Evolutionary conservation across 225 moss, liverwort and hornwort species (phyloP), one percentile per base, ranked within the genome.

Genomic region (Bryum argenteum): DNA sequence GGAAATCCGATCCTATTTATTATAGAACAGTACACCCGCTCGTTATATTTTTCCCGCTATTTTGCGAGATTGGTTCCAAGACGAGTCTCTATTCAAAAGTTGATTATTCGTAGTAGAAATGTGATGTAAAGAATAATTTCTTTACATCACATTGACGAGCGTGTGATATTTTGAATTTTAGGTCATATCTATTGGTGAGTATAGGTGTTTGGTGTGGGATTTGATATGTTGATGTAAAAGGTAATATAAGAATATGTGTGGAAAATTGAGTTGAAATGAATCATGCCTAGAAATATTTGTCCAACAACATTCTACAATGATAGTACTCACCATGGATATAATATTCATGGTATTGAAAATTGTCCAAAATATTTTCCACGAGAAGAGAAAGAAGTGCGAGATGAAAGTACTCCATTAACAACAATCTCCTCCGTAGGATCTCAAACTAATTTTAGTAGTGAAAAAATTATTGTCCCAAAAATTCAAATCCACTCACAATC

Each of bases 21-120:
- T 41, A 41, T 63, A 1, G 42, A 24, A 77, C 57, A 50, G 64
- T 13, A 11, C 70, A 58, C 77, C 70, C 39, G 47, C 64, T 39
- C 56, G 70, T 23, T 40, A 40, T 43, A 40, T n/a, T 59, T 67
- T 67, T 75, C 67, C 75, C 58, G 66, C 74, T 7, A 13, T 45
- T 13, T 1, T 10, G 4, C 8, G n/a, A 42, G 58, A 23, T 1
- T 48, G 18, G 70, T 63, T 37, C 50, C 54, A 5, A 5, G 9
- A 40, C 15, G 33, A 33, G 33, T 0, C 9, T 56, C 41, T 2
- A 1, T 47, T 59, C 20, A 23, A 18, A 58, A 33, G 33, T 33
- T 17, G 22, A 33, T 23, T 66, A n/a, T 7, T 41, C 2, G 7
- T 6, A 24, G 12, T 23, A 13, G 8, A 20, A 19, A 15, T 13